Conservation (phyloP, 106 monocot genomes). For the Dendrobium huoshanense region DNA sequence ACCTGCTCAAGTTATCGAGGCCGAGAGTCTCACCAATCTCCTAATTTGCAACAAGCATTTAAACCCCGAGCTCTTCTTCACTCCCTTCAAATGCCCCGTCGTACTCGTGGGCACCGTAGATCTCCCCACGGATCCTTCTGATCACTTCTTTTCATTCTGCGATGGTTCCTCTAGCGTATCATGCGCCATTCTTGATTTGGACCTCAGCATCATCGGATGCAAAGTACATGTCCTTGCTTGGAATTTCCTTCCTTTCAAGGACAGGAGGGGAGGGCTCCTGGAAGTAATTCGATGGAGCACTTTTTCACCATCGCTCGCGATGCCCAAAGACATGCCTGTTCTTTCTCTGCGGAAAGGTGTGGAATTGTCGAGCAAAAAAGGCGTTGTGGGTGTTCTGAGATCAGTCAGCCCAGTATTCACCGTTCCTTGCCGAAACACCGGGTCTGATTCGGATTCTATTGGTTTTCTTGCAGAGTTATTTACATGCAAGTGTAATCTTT, state of each 20-base stretch:
- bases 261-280: conserved; percentile 23
- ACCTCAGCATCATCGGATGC: conserved; percentile 28
- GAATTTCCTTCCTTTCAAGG: conserved; percentile 52
- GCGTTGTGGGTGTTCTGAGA: conserved; percentile 25
- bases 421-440: conserved; percentile 15
- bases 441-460: conserved; percentile 10
- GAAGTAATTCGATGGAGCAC: conserved; percentile 46
- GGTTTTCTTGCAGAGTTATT: conserved; percentile 52
- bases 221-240: conserved; percentile 42
- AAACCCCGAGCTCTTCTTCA: conserved; percentile 15
- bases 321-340: background rate
- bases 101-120: conserved; percentile 25
- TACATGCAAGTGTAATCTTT: conserved; percentile 26
- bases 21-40: background rate
- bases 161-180: conserved; percentile 34
- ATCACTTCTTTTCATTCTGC: conserved; percentile 50
- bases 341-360: conserved; percentile 5
- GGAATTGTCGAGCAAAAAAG: background rate
- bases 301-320: background rate
- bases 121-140: conserved; percentile 1
- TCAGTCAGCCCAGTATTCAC: conserved; percentile 47
- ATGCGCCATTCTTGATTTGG: conserved; percentile 45
- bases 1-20: background rate
- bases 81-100: conserved; percentile 22
- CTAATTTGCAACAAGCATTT: conserved; percentile 6